These are phyloP conservation scores for Sporobolomyces pararoseus DNA, from an alignment of 768 basidiomycete species.

Conservation along the genomic window DNA sequence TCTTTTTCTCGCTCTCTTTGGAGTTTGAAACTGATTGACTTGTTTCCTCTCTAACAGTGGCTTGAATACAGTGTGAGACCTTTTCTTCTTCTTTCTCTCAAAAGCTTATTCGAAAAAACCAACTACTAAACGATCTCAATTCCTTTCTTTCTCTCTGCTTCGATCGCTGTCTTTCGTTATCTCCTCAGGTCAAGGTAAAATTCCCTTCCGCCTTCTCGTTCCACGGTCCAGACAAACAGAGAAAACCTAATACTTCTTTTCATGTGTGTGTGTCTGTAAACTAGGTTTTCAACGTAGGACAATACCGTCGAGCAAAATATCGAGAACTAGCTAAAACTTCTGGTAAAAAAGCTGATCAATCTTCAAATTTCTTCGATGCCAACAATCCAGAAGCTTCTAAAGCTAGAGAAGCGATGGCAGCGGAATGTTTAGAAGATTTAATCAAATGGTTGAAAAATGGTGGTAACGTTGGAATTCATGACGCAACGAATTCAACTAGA, in stretches of 20 bases:
- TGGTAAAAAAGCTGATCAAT: conserved; percentile 85
- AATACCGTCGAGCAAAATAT: conserved; percentile 60
- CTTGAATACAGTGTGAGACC: conserved; percentile 89
- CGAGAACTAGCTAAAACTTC: conserved; percentile 73
- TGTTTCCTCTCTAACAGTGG: no score
- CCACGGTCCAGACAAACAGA: no score
- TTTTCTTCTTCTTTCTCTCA: neutral
- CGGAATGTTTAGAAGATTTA: conserved; percentile 88
- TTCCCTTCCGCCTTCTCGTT: no score
- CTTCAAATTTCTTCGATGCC: conserved; percentile 82
- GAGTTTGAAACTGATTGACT: no score
- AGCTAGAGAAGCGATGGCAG: conserved; percentile 74
- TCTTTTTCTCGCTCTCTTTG: neutral
- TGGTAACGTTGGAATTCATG: conserved; percentile 96
- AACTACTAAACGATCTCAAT: no score
- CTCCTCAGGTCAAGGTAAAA: no score
- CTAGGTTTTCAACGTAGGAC: conserved; percentile 97
- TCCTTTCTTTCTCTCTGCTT: neutral
- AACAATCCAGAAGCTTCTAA: conserved; percentile 71
- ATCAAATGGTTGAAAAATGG: conserved; percentile 89
- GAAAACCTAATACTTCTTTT: no score
- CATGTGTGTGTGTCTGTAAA: no score
- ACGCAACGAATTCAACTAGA: conserved; percentile 71
- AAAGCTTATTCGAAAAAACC: conserved; percentile 19
- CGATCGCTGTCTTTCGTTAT: no score